phyloP scores from a whole-genome alignment of 495 filamentous ascomycete species.

The Penicillium pancosmium region DNA sequence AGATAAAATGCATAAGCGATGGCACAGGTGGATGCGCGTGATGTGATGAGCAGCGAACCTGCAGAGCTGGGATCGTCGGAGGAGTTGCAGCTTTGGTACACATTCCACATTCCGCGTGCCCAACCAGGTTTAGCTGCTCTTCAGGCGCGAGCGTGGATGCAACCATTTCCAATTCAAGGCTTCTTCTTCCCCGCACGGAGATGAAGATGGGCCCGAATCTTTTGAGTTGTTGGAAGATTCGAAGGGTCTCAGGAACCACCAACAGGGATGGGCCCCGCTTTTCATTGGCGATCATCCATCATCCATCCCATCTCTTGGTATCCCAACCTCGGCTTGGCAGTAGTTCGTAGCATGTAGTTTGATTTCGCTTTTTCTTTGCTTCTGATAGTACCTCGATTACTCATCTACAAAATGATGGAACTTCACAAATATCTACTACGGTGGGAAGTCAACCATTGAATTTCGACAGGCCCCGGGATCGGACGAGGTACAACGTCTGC shows the following conservation, averaged over 20 bases:
- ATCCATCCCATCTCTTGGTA: not conserved
- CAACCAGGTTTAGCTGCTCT: conserved; percentile 15
- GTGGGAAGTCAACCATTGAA: too few species aligned
- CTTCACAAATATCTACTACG: too few species aligned
- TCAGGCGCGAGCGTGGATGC: not conserved
- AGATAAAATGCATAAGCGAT: conserved; percentile 17
- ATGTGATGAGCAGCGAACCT: conserved; percentile 13
- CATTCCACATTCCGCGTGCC: conserved; percentile 12
- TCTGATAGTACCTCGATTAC: not conserved
- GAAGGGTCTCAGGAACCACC: not conserved
- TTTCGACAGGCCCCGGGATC: too few species aligned
- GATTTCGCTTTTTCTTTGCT: conserved; percentile 1
- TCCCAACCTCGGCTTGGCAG: conserved; percentile 1
- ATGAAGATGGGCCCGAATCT: conserved; percentile 7
- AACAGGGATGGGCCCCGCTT: not conserved
- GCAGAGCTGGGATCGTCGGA: conserved; percentile 22
- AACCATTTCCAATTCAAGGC: not conserved
- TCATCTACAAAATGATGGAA: not conserved
- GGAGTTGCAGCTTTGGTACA: not conserved
- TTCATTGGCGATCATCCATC: conserved; percentile 1
- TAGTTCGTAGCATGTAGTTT: not conserved
- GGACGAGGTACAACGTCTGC: too few species aligned
- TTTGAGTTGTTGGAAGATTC: not conserved
- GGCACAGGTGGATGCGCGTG: conserved; percentile 10
- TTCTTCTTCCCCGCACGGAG: conserved; percentile 21